Evolutionary conservation across 768 basidiomycete species (phyloP).

Genomic region (Boletus bicolor): DNA sequence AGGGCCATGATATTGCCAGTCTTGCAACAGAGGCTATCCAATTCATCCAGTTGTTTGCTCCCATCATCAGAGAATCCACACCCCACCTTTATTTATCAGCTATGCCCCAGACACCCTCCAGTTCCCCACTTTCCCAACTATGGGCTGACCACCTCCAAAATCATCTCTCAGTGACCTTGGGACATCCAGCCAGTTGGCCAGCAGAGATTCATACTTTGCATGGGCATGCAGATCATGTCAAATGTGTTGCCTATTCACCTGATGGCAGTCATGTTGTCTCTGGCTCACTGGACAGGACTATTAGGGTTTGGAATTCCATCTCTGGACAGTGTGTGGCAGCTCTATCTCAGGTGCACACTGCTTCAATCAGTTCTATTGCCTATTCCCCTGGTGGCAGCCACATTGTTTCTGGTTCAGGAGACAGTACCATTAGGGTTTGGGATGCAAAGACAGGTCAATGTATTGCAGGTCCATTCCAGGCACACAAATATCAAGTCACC

Average conservation of each 20-base stretch:
- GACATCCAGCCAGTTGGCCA: conserved; percentile 13
- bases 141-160: conserved; percentile 21
- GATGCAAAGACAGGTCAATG: conserved; percentile 15
- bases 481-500: conserved; percentile 1
- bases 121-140: conserved; percentile 23
- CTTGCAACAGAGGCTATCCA: conserved; percentile 24
- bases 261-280: conserved; percentile 25
- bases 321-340: conserved; percentile 14
- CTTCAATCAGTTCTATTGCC: neutral
- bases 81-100: conserved; percentile 41
- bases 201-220: conserved; percentile 15
- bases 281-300: conserved; percentile 20
- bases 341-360: conserved; percentile 1
- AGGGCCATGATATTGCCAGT: conserved; percentile 11
- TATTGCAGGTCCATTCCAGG: conserved; percentile 12
- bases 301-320: conserved; percentile 19
- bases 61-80: conserved; percentile 29
- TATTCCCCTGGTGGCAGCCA: conserved; percentile 27
- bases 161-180: conserved; percentile 10
- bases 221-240: conserved; percentile 12
- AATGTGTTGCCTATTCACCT: conserved; percentile 22
- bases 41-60: conserved; percentile 33
- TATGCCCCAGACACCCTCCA: conserved; percentile 32
- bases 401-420: conserved; percentile 15
- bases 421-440: conserved; percentile 19